Evolutionary conservation across 2,329 filamentous ascomycete species (phyloP).

Genomic region (Colletotrichum sp.): DNA sequence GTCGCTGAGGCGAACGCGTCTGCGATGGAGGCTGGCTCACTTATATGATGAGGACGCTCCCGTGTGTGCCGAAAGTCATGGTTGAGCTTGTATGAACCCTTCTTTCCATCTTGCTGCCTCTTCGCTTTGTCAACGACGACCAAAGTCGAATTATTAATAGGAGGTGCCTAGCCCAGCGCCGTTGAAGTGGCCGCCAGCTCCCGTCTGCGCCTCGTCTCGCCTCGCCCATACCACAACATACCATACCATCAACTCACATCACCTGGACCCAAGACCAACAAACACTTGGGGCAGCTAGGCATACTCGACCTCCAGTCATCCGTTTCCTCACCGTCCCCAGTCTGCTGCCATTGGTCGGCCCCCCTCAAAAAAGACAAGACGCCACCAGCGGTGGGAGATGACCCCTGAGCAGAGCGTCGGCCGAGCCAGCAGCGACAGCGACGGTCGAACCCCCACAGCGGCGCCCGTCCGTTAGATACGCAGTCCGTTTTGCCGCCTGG

Average conservation of each 20-base stretch:
- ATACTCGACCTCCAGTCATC: neutral
- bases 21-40: neutral
- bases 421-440: neutral
- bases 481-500: neutral
- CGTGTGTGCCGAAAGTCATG: neutral
- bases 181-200: neutral
- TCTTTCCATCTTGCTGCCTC: neutral
- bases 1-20: neutral
- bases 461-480: neutral
- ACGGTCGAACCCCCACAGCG: neutral
- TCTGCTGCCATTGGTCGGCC: neutral
- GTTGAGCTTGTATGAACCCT: neutral
- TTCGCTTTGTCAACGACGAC: neutral
- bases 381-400: slow-evolving; percentile 3
- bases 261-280: neutral
- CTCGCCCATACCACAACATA: neutral
- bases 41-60: neutral
- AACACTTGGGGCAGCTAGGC: neutral
- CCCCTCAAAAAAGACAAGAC: neutral
- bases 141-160: neutral
- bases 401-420: slow-evolving; percentile 1
- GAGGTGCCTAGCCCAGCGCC: neutral
- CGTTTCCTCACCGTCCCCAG: neutral
- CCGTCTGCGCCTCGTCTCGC: neutral
- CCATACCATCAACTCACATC: neutral